A percentile compares a stretch with the other conserved stretches of the same genome.
These are phyloP conservation scores for maize (Zea mays) DNA, from an alignment of 176 grass and related monocot species.

Conservation along the genomic window DNA sequence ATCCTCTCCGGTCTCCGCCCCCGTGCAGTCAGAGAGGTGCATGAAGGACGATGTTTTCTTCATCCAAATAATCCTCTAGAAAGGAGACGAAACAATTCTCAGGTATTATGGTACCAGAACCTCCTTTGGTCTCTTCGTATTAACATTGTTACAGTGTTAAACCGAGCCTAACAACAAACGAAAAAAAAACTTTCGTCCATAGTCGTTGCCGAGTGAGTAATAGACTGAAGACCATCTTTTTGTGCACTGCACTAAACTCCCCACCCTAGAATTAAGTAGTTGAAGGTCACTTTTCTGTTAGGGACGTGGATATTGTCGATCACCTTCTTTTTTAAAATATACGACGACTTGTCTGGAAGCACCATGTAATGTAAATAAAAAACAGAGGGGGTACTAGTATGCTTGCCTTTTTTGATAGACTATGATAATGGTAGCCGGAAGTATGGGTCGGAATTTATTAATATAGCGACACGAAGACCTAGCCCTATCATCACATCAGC, in stretches of 20 bases:
- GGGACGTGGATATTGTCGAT: not conserved
- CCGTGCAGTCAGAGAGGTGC: not conserved
- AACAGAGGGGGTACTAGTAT: not conserved
- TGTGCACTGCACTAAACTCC: not conserved
- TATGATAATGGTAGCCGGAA: not conserved
- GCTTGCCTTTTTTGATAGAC: conserved; percentile 9
- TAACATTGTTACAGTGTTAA: not conserved
- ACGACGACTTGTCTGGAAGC: not conserved
- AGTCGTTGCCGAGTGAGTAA: not conserved
- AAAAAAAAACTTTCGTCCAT: not conserved
- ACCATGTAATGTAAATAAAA: not conserved
- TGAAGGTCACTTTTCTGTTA: not conserved
- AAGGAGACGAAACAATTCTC: not conserved
- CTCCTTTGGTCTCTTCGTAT: conserved; percentile 11
- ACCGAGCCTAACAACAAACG: not conserved
- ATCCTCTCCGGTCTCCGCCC: conserved; percentile 1
- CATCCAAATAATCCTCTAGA: not conserved
- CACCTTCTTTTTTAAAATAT: not conserved
- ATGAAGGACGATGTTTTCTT: not conserved
- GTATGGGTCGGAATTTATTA: not conserved
- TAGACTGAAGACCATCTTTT: not conserved
- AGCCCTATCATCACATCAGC: not conserved
- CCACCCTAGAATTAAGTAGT: not conserved
- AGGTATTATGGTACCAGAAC: conserved; percentile 30
- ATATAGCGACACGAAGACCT: not conserved